Percentiles rank a stretch among this genome's conserved stretches.
Conservation (phyloP, 345 rosid genomes). For the Populus pruinosa region DNA sequence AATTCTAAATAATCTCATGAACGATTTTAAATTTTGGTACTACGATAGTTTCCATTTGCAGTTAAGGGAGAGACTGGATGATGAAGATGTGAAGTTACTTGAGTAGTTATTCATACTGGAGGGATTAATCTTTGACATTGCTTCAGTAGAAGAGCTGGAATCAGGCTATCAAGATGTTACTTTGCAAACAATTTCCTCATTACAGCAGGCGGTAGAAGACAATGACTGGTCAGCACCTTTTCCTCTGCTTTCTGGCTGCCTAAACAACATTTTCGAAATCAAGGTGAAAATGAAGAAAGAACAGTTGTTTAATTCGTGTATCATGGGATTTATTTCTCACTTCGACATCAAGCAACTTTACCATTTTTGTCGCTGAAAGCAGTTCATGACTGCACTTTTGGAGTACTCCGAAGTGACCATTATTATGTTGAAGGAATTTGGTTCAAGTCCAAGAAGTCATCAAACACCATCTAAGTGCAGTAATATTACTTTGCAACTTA, state of each 20-base stretch:
- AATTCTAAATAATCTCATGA: slow-evolving; percentile 42
- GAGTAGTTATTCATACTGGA: slow-evolving; percentile 60
- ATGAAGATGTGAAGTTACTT: slow-evolving; percentile 58
- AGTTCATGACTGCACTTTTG: not conserved
- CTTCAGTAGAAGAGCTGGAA: slow-evolving; percentile 46
- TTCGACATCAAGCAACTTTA: not conserved
- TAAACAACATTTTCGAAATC: not conserved
- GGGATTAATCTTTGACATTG: slow-evolving; percentile 42
- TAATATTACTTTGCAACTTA: slow-evolving; percentile 35
- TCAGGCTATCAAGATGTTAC: slow-evolving; percentile 39
- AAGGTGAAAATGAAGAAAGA: not conserved
- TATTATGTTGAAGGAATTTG: not conserved
- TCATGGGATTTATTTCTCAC: not conserved
- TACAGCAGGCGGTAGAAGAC: not conserved
- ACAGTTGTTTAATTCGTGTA: not conserved
- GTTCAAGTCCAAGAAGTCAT: not conserved
- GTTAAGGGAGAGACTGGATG: slow-evolving; percentile 60
- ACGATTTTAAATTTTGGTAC: slow-evolving; percentile 5
- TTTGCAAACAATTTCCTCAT: slow-evolving; percentile 37
- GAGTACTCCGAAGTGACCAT: not conserved
- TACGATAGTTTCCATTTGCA: slow-evolving; percentile 20
- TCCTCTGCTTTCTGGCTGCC: not conserved
- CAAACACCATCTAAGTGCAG: not conserved
- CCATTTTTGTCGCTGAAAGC: not conserved
- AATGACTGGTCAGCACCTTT: not conserved